A percentile compares a stretch with the other conserved stretches of the same genome.
These are phyloP conservation scores for Tylopilus rubrobrunneus DNA, from an alignment of 768 basidiomycete genomes.

Conservation along the genomic window DNA sequence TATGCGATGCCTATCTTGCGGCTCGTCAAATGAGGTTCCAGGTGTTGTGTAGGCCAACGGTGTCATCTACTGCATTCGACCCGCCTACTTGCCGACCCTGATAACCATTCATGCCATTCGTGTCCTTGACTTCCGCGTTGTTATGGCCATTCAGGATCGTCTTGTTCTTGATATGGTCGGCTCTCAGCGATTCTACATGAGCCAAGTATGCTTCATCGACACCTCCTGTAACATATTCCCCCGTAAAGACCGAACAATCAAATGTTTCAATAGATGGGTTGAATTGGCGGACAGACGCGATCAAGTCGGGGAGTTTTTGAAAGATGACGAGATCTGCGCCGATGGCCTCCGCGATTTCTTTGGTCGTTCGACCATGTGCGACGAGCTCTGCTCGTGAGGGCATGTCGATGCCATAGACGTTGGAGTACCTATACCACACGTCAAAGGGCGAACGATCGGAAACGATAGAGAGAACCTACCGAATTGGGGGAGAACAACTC, in stretches of 20 bases:
- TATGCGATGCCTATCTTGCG: neutral
- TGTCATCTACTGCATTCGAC: constrained; percentile 57
- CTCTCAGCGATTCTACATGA: constrained; percentile 70
- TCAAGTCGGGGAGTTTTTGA: constrained; percentile 87
- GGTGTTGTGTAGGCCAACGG: constrained; percentile 75
- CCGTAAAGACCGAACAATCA: constrained; percentile 98
- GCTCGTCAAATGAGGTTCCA: constrained; percentile 43
- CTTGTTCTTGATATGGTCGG: constrained; percentile 76
- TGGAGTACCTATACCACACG: constrained; percentile 57
- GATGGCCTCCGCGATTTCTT: constrained; percentile 73
- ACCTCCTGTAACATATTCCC: constrained; percentile 93
- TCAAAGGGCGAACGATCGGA: constrained; percentile 1
- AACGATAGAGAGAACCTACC: constrained; percentile 39
- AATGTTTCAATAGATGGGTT: constrained; percentile 75
- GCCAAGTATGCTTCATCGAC: constrained; percentile 80
- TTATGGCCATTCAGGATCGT: constrained; percentile 28
- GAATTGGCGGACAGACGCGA: constrained; percentile 79
- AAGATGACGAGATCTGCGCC: constrained; percentile 96
- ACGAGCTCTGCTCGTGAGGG: constrained; percentile 93
- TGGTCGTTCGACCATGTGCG: constrained; percentile 69
- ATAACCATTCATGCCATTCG: constrained; percentile 18
- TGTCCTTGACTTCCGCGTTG: constrained; percentile 34
- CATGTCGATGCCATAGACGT: constrained; percentile 99
- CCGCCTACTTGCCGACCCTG: constrained; percentile 23
- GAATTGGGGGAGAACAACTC: constrained; percentile 95